Percentiles rank a stretch among this genome's conserved stretches.
Conservation (phyloP, 176 grass and related monocot species). For the Juncus inflexus region DNA sequence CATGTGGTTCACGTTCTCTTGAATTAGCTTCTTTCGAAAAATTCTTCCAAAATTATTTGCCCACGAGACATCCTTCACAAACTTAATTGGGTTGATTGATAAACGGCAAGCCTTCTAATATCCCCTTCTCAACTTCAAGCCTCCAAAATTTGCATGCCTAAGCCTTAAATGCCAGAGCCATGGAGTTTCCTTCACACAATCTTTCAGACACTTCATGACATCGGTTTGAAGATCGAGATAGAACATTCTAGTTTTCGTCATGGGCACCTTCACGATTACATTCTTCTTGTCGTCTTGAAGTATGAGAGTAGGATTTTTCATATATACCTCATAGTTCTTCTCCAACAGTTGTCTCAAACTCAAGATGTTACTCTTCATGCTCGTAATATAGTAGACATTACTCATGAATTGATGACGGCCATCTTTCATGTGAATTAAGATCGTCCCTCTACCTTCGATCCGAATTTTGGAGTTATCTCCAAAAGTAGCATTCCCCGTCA, state of each 20-base stretch:
- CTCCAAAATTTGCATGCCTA: slow-evolving; percentile 5
- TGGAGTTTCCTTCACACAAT: neutral
- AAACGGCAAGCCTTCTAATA: neutral
- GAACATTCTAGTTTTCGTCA: neutral
- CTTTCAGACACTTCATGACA: neutral
- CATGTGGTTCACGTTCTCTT: neutral
- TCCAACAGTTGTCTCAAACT: no score
- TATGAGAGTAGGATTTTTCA: no score
- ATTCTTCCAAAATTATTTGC: neutral
- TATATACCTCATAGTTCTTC: no score
- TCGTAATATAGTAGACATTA: no score
- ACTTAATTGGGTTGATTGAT: neutral
- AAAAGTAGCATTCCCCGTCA: no score
- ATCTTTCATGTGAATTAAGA: no score
- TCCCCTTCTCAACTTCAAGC: neutral
- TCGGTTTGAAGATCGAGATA: neutral
- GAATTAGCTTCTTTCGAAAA: neutral
- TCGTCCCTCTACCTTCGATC: no score
- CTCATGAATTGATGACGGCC: no score
- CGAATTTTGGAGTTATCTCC: no score
- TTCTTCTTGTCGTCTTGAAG: no score
- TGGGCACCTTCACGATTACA: slow-evolving; percentile 4
- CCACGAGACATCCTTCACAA: slow-evolving; percentile 9
- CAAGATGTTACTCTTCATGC: no score
- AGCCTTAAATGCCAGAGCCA: slow-evolving; percentile 9